phyloP scores from a whole-genome alignment of 805 yeast genomes.

The Teunomyces gatunensis region DNA sequence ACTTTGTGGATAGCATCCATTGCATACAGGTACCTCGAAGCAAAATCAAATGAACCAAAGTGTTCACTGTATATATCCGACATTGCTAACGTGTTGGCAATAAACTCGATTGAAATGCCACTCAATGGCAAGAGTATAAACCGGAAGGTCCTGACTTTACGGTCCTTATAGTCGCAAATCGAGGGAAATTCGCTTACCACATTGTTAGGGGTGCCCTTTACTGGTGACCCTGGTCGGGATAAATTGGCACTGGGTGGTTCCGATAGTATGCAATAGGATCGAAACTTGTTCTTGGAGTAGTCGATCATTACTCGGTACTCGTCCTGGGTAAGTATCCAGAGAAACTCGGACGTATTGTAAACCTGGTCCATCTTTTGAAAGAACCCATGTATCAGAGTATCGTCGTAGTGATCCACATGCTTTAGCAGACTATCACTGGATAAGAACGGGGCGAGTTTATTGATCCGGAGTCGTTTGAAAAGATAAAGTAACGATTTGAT shows the following conservation, averaged over 20 bases:
- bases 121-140: conserved; percentile 21
- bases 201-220: conserved; percentile 11
- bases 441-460: conserved; percentile 43
- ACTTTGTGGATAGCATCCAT: conserved; percentile 22
- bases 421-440: conserved; percentile 16
- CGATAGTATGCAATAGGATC: conserved; percentile 57
- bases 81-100: conserved; percentile 32
- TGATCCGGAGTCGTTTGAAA: conserved; percentile 50
- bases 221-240: conserved; percentile 20
- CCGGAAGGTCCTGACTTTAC: conserved; percentile 17
- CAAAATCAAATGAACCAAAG: conserved; percentile 30
- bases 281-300: conserved; percentile 63
- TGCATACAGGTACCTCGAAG: conserved; percentile 39
- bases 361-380: conserved; percentile 48
- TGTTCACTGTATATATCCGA: conserved; percentile 62
- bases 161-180: conserved; percentile 23
- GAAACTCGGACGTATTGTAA: conserved; percentile 50
- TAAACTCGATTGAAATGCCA: conserved; percentile 13
- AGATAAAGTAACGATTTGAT: conserved; percentile 57
- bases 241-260: conserved; percentile 39
- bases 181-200: conserved; percentile 13
- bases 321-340: conserved; percentile 43
- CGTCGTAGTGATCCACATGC: conserved; percentile 11
- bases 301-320: conserved; percentile 66
- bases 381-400: background rate